phyloP scores from a whole-genome alignment of 345 rosid species.

The Populus simonii region DNA sequence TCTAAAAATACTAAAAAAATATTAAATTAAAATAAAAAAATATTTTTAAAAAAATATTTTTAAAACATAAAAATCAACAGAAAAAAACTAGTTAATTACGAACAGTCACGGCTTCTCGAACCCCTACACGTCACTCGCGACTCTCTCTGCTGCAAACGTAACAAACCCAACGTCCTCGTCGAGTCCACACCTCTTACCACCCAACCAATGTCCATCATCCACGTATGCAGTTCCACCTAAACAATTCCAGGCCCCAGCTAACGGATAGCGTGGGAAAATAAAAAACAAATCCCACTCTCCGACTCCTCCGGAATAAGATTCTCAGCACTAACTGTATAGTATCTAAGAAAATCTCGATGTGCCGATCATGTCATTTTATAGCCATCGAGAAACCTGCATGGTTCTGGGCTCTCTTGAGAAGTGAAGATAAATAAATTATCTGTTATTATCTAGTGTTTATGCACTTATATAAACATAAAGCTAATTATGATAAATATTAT shows the following conservation, averaged over 20 bases:
- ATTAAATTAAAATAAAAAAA: no score
- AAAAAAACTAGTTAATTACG: background rate
- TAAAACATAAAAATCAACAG: no score
- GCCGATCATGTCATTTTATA: background rate
- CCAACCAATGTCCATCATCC: background rate
- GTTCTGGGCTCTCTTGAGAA: background rate
- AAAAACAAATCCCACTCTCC: background rate
- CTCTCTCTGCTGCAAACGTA: background rate
- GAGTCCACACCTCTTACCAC: background rate
- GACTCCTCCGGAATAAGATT: background rate
- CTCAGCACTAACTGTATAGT: background rate
- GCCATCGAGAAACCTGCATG: background rate
- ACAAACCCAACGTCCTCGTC: no score
- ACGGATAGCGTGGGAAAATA: no score
- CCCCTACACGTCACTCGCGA: background rate
- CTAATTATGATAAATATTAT: no score
- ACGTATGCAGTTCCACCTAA: background rate
- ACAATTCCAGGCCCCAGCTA: no score
- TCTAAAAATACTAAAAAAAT: no score
- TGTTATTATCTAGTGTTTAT: no score
- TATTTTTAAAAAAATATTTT: no score
- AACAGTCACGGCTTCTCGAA: background rate
- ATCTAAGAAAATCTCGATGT: no score
- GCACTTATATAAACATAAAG: no score
- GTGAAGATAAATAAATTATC: background rate